phyloP scores from a whole-genome alignment of 2,329 filamentous ascomycete species.

The Arthroderma uncinatum region DNA sequence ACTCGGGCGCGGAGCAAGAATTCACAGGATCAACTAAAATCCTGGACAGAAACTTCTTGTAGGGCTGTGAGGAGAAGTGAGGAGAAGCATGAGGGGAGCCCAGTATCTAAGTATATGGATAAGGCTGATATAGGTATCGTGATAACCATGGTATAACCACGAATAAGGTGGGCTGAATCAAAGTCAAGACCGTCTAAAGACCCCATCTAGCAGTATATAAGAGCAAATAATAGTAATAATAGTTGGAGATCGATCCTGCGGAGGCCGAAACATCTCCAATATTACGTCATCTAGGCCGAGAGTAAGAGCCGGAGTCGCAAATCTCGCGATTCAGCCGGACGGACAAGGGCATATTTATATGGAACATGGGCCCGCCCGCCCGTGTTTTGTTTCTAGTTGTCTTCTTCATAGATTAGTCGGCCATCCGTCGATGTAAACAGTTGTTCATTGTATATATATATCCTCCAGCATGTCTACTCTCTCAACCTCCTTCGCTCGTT shows the following conservation, averaged over 20 bases:
- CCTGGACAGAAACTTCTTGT: no score
- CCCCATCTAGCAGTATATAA: not conserved
- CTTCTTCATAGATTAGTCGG: not conserved
- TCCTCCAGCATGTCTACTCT: slow-evolving; percentile 43
- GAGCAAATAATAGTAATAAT: not conserved
- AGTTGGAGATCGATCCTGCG: not conserved
- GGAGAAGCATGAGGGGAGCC: no score
- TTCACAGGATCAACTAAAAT: no score
- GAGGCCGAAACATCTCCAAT: not conserved
- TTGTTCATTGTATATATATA: not conserved
- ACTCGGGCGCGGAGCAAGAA: no score
- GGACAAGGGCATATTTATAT: not conserved
- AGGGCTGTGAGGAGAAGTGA: no score
- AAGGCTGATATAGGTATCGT: no score
- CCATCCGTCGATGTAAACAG: not conserved
- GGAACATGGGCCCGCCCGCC: not conserved
- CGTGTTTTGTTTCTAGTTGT: not conserved
- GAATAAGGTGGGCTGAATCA: no score
- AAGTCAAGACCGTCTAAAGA: no score
- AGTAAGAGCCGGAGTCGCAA: not conserved
- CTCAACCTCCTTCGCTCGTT: slow-evolving; percentile 45
- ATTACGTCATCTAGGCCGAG: not conserved
- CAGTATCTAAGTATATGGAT: no score
- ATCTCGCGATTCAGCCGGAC: not conserved
- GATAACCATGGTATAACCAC: no score